Evolutionary conservation across 2,329 filamentous ascomycete genomes (phyloP).

Genomic region (Exophiala alcalophila): DNA sequence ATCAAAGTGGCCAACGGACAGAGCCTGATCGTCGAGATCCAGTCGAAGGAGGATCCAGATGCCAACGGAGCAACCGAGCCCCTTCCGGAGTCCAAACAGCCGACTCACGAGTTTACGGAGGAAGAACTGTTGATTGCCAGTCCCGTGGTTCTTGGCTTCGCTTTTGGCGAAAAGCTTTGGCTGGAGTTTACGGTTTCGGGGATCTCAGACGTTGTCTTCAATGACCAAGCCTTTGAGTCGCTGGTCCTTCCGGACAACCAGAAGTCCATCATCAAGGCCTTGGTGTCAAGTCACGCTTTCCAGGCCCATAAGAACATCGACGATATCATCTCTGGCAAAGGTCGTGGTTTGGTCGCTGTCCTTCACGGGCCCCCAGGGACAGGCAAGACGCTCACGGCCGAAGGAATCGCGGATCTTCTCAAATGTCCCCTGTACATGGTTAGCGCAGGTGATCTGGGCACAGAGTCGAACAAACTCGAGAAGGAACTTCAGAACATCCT

Average conservation of each 20-base stretch:
- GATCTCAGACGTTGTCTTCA: constrained; percentile 79
- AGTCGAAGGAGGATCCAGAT: constrained; percentile 54
- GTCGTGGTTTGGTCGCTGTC: constrained; percentile 77
- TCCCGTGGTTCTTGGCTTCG: constrained; percentile 80
- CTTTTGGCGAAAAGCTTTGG: constrained; percentile 87
- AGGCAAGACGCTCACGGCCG: constrained; percentile 83
- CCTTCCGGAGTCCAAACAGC: constrained; percentile 48
- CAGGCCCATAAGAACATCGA: constrained; percentile 78
- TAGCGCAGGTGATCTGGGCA: constrained; percentile 76
- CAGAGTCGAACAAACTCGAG: constrained; percentile 71
- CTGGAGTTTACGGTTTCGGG: constrained; percentile 80
- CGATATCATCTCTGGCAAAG: constrained; percentile 78
- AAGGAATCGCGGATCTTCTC: constrained; percentile 79
- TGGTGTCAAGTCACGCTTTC: constrained; percentile 81
- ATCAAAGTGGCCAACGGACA: constrained; percentile 54
- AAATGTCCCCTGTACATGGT: constrained; percentile 81
- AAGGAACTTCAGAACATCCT: constrained; percentile 77
- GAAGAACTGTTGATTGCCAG: constrained; percentile 82
- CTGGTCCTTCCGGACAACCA: constrained; percentile 67
- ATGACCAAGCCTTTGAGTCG: constrained; percentile 75
- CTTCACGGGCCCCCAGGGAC: constrained; percentile 83
- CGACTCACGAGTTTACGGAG: constrained; percentile 63
- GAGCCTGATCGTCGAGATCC: constrained; percentile 52
- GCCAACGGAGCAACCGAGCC: constrained; percentile 54
- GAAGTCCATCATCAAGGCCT: constrained; percentile 69